phyloP scores from a whole-genome alignment of 768 basidiomycete genomes.

The Rhizopogon vinicolor region DNA sequence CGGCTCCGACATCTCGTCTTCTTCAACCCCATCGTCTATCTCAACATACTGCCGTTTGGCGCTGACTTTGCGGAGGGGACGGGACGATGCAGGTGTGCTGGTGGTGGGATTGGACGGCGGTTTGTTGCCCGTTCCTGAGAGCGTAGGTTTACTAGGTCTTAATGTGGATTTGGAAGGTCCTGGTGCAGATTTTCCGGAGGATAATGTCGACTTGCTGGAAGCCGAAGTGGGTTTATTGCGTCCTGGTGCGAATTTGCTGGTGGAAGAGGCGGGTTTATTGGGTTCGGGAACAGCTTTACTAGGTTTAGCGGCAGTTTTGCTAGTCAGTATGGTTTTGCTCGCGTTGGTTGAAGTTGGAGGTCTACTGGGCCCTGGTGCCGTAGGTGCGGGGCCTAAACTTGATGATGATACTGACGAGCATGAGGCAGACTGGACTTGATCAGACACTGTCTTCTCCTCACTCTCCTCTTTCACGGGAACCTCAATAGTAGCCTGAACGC shows the following conservation, averaged over 20 bases:
- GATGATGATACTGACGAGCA: constrained; percentile 10
- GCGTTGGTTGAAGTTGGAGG: neutral
- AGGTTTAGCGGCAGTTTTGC: constrained; percentile 4
- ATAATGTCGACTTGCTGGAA: neutral
- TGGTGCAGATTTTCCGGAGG: neutral
- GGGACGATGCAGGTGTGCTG: constrained; percentile 3
- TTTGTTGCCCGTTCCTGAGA: neutral
- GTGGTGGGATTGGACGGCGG: neutral
- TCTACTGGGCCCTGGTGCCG: neutral
- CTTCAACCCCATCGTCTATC: constrained; percentile 22
- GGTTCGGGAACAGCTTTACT: neutral
- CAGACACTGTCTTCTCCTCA: constrained; percentile 32
- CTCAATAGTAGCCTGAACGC: constrained; percentile 56
- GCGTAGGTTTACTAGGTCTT: neutral
- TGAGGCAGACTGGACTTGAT: constrained; percentile 1
- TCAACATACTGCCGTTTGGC: constrained; percentile 25
- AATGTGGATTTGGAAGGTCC: neutral
- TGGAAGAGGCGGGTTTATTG: constrained; percentile 2
- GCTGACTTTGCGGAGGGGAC: constrained; percentile 13
- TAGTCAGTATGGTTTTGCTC: constrained; percentile 2
- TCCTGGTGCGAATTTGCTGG: neutral
- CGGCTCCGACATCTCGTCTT: constrained; percentile 9
- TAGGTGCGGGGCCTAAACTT: constrained; percentile 9
- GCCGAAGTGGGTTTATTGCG: neutral
- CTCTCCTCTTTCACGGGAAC: constrained; percentile 65